Base-by-base conservation (phyloP, 2,329 filamentous ascomycete species). In the Ceratocystiopsis minuta region DNA sequence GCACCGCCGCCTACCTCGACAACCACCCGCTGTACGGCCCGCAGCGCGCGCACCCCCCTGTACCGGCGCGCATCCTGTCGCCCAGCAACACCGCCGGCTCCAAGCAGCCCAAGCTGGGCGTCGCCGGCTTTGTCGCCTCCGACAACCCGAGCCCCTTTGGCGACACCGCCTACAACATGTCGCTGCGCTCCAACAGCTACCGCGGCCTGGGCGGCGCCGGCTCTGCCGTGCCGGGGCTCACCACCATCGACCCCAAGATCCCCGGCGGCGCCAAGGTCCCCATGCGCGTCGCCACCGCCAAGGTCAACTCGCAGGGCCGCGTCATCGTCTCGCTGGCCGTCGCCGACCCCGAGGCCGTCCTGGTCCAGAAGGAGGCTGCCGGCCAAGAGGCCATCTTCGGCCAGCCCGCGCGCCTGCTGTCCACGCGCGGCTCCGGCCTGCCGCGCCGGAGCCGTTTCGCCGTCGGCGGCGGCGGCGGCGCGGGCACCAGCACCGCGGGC, bases 1-100 rank as follows among this genome's bases (percentile, higher is more conserved):
- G 73, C 41, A 73, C 71, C 1, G 57, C 56, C 34, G 61, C 65
- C 34, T 71, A 62, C 54, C 56, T 71, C 50, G 66, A 72, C 45
- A 77, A 77, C 54, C 72, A 78, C 53, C 67, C 73, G 2, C 50
- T 74, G 17, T 75, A 76, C 50, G 73, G 73, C 2, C 73, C 74
- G 11, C 73, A 75, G 53, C 60, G 54, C 41, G 48, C 61, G 20
- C 66, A 65, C 46, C 51, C 64, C 6, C 65, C 70, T 6, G 59
- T 68, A n/a, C 52, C 65, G 50, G 63, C 65, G 15, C 64, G 73
- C 47, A 57, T 78, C 16, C 48, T 77, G 15, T 56, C 55, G 35
- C 70, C 71, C 7, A 60, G 61, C 39, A 50, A 43, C 24, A 9
- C 37, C 10, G 10, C 12, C 15, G 45, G 49, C 16, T 54, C 55